A percentile compares a stretch with the other conserved stretches of the same genome.
Conservation (phyloP, 805 yeast genomes). For the Komagataella mondaviorum region DNA sequence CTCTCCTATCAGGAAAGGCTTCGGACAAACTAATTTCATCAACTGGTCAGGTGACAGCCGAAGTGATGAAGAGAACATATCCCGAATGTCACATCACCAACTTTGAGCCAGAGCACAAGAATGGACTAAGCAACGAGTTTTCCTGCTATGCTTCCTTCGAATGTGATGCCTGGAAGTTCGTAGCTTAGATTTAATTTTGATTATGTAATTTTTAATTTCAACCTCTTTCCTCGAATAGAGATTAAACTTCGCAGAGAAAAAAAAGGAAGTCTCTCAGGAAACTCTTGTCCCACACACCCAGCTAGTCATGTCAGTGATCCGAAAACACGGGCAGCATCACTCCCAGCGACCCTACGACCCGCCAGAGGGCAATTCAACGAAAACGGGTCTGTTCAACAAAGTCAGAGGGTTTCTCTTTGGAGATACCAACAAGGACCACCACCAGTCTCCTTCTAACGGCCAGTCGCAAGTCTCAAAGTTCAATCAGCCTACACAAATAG, state of each 20-base stretch:
- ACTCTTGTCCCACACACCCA: background rate
- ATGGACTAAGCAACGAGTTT: slow-evolving; percentile 81
- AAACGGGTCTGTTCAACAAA: background rate
- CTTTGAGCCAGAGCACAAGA: slow-evolving; percentile 69
- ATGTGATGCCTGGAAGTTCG: slow-evolving; percentile 51
- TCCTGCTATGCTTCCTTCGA: slow-evolving; percentile 75
- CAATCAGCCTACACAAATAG: background rate
- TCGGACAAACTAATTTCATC: slow-evolving; percentile 42
- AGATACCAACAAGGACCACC: background rate
- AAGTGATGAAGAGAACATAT: slow-evolving; percentile 44
- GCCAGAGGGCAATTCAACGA: background rate
- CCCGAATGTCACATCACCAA: slow-evolving; percentile 52
- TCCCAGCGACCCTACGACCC: background rate
- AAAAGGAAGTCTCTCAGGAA: background rate
- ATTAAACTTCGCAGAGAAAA: background rate
- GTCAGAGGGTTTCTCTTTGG: background rate
- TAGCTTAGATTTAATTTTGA: background rate
- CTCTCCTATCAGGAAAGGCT: slow-evolving; percentile 31
- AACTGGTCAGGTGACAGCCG: slow-evolving; percentile 82
- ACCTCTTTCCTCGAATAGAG: background rate
- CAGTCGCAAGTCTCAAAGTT: background rate
- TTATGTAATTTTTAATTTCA: background rate
- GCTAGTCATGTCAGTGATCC: background rate
- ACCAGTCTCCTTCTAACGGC: background rate
- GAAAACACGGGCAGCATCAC: background rate